Percentiles rank a stretch among this genome's conserved stretches.
Conservation (phyloP, 257 asterid species). For the Knoxia roxburghii region DNA sequence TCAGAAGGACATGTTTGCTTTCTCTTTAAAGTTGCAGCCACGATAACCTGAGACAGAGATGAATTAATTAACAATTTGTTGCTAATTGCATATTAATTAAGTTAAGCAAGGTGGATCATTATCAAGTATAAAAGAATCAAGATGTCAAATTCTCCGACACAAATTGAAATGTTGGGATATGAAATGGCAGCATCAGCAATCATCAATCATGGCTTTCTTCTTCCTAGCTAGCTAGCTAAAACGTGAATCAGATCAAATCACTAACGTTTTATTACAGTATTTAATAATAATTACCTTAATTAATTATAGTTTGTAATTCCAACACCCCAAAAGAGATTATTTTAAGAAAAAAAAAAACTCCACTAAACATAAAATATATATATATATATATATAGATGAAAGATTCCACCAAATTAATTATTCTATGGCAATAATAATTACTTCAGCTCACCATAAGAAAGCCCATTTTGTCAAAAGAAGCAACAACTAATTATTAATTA, state of each 20-base stretch:
- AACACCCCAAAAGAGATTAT: slow-evolving; percentile 11
- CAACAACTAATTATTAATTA: slow-evolving; percentile 5
- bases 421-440: slow-evolving; percentile 17
- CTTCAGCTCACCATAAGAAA: slow-evolving; percentile 5
- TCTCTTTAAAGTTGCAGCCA: slow-evolving; percentile 77
- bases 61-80: no score
- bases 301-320: slow-evolving; percentile 14
- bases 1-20: slow-evolving; percentile 52
- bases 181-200: slow-evolving; percentile 17
- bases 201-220: slow-evolving; percentile 19
- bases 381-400: no score
- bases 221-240: slow-evolving; percentile 4
- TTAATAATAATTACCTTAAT: slow-evolving; percentile 22
- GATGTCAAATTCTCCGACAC: slow-evolving; percentile 52
- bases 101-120: background rate
- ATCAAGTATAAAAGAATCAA: background rate
- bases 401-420: no score
- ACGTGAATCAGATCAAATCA: slow-evolving; percentile 22
- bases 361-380: slow-evolving; percentile 15
- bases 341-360: slow-evolving; percentile 33
- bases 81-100: background rate
- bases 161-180: slow-evolving; percentile 21
- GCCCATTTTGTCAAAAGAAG: slow-evolving; percentile 16
- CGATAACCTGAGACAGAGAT: slow-evolving; percentile 50
- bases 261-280: slow-evolving; percentile 8